Percentiles rank a stretch among this genome's conserved stretches.
These are phyloP conservation scores for Fonsecaea erecta DNA, from an alignment of 2,329 filamentous ascomycete species.

Conservation along the genomic window DNA sequence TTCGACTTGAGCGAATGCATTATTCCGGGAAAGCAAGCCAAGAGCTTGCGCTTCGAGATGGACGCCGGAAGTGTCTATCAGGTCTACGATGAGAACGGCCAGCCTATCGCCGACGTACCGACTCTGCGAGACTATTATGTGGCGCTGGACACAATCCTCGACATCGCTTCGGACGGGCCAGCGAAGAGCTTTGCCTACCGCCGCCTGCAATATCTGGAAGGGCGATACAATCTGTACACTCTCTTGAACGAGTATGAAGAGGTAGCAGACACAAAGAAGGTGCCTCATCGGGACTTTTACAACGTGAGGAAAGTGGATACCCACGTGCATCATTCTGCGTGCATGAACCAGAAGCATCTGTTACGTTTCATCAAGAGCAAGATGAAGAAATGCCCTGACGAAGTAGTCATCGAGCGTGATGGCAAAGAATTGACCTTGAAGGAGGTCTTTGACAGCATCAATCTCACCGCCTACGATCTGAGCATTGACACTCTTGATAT, in stretches of 20 bases:
- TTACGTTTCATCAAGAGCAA: conserved; percentile 99
- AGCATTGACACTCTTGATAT: conserved; percentile 99
- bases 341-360: conserved; percentile 99
- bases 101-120: conserved; percentile 80
- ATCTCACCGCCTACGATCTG: conserved; percentile 93
- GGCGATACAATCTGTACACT: conserved; percentile 93
- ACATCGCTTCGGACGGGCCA: conserved; percentile 91
- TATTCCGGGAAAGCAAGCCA: conserved; percentile 71
- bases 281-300: conserved; percentile 98
- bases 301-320: conserved; percentile 99
- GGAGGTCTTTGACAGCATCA: conserved; percentile 97
- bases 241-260: conserved; percentile 97
- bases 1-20: conserved; percentile 77
- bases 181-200: conserved; percentile 97
- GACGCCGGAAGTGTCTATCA: conserved; percentile 90
- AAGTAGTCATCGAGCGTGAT: conserved; percentile 89
- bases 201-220: conserved; percentile 91
- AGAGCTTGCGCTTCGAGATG: conserved; percentile 75
- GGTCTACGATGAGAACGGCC: conserved; percentile 72
- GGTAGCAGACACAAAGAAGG: conserved; percentile 95
- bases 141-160: conserved; percentile 83
- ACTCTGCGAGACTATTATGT: conserved; percentile 95
- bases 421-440: conserved; percentile 87
- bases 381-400: conserved; percentile 97
- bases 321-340: conserved; percentile 97